Base-by-base conservation (phyloP, 192 early-diverging fungal genomes). In the Phlyctochytrium bullatum region DNA sequence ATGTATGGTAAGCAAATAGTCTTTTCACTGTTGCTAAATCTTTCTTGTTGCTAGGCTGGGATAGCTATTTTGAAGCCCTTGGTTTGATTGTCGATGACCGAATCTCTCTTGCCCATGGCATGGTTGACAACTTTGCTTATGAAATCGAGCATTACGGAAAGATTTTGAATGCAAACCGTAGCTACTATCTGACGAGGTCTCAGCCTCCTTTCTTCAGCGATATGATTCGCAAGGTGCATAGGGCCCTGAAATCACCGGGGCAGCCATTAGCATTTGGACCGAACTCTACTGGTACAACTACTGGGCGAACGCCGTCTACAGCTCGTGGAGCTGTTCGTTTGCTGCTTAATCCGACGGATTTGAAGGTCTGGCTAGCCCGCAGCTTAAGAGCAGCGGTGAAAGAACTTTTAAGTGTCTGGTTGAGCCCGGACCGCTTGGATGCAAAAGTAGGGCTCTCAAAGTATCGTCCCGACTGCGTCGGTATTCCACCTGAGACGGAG, bases 401-500 rank as follows among this genome's bases (percentile, higher is more conserved):
- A 68, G 97, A 99, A 78, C 93, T 97, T 68, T 74, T 95, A 31
- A 88, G 85, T 2, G 89, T 99, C 23, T 99, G 97, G 97, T 90
- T 92, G 84, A 66, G 80, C 20, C 74, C 68, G 36, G 95, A 93
- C 35, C 83, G 97, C 3, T 73, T 89, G 29, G 93, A 99, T 68
- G 62, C 71, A 20, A 74, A 70, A 30, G 89, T 90, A 0, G 92
- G 92, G 2, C 74, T 99, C 47, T 88, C 86, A 51, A 89, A 92
- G 68, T 99, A 87, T 76, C 84, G 90, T 65, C 88, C 95, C 12
- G 93, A 89, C 58, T 95, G 97, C 23, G 71, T 91, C 25, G 95
- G 97, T 32, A 93, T 99, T 80, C 97, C 97, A 50, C 97, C 97
- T 0, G 97, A 99, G 80, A 99, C 97, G 1, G 97, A 99, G 78